phyloP scores from a whole-genome alignment of 164 flowering plant species.

The Vitis amurensis region DNA sequence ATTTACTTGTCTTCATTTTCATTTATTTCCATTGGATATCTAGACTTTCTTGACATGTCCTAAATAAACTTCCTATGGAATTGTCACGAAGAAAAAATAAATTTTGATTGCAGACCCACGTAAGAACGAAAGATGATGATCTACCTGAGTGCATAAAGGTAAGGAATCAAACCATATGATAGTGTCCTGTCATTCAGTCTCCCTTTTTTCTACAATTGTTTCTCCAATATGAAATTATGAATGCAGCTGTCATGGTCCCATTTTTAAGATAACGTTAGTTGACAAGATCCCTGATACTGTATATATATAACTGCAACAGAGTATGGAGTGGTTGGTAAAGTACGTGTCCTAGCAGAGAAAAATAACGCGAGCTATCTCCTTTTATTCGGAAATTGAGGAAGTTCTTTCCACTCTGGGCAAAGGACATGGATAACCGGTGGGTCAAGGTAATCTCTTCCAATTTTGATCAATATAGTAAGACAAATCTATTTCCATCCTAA shows the following conservation, averaged over 20 bases:
- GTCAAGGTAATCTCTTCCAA: background rate
- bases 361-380: too few relatives aligned
- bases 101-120: constrained; percentile 63
- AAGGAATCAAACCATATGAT: background rate
- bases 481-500: background rate
- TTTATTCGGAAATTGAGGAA: background rate
- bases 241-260: background rate
- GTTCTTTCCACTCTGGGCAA: background rate
- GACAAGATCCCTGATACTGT: background rate
- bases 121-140: constrained; percentile 65
- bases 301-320: constrained; percentile 35
- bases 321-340: constrained; percentile 68
- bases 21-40: too few relatives aligned
- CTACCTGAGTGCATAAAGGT: constrained; percentile 81
- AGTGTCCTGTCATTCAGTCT: background rate
- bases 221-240: background rate
- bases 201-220: background rate
- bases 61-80: too few relatives aligned
- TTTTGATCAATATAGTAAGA: background rate
- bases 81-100: background rate
- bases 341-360: constrained; percentile 25
- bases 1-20: too few relatives aligned
- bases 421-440: background rate
- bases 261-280: background rate
- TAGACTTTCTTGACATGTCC: background rate